Base-by-base conservation (phyloP, 1,284 basidiomycete genomes). In the Kwoniella shivajii region DNA sequence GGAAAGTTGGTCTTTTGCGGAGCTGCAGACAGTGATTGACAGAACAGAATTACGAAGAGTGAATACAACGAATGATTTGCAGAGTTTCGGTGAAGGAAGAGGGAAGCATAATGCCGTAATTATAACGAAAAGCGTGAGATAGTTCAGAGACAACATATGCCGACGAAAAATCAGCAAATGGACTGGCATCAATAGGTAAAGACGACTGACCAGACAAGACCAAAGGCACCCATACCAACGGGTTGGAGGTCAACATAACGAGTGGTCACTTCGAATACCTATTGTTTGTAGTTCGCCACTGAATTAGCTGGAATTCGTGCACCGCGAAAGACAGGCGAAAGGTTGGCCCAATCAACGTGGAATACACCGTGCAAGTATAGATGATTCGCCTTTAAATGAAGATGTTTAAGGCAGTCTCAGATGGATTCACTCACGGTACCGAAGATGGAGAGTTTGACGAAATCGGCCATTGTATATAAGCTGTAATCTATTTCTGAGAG, bases 171-270 rank as follows among this genome's bases (percentile, higher is more conserved):
- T 18, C 27, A 36, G 38, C 38, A 38, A 42, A 26, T 30, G n/a
- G n/a, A n/a, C n/a, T n/a, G n/a, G n/a, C n/a, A n/a, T n/a, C n/a
- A n/a, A n/a, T n/a, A n/a, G n/a, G n/a, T n/a, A 39, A 27, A 27
- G 16, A 13, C 13, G 33, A 79, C 86, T 64, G 70, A 93, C 90
- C 93, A 97, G 47, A 97, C 93, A 58, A 97, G 88, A 61, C 93
- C 93, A 73, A 96, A 96, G 42, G 93, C 93, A 65, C 93, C 95
- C 95, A 99, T 99, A 78, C 95, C 96, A 45, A 99, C 95, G n/a
- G 95, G 95, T 77, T 99, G 96, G 24, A 99, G 87, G 82, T 99
- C 95, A 76, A 96, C 90, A 90, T 99, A 99, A 71, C 95, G 86
- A 57, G 92, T 96, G 18, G 93, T 96, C 53, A 97, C 93, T 87